Conservation (phyloP, 352 stramenopile species). For the Phytopythium helicoides region DNA sequence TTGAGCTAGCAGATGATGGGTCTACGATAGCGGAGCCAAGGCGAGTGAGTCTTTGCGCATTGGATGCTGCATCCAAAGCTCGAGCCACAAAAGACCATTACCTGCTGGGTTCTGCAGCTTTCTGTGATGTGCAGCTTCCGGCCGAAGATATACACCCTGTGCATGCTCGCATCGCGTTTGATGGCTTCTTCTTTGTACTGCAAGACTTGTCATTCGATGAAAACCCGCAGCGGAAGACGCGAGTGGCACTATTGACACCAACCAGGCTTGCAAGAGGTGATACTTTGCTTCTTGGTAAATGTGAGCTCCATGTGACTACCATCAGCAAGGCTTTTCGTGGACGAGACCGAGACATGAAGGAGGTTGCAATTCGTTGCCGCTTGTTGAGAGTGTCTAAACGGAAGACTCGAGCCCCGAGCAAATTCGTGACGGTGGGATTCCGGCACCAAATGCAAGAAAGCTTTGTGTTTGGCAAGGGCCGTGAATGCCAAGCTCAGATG, state of each 20-base stretch:
- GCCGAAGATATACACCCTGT: constrained; percentile 45
- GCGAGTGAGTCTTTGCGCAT: background rate
- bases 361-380: constrained; percentile 59
- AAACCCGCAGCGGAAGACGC: constrained; percentile 49
- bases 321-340: constrained; percentile 42
- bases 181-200: constrained; percentile 63
- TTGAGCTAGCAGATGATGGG: background rate
- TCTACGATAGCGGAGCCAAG: background rate
- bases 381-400: constrained; percentile 64
- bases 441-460: constrained; percentile 32
- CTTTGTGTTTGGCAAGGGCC: constrained; percentile 59
- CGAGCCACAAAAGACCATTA: constrained; percentile 21
- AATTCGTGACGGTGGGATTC: constrained; percentile 60
- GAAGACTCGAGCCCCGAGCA: constrained; percentile 37
- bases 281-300: constrained; percentile 57
- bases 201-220: constrained; percentile 73
- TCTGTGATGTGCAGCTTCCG: constrained; percentile 51
- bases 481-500: constrained; percentile 54
- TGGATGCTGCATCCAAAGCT: background rate
- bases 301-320: constrained; percentile 46
- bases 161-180: constrained; percentile 61
- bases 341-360: constrained; percentile 62
- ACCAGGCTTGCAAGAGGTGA: constrained; percentile 57
- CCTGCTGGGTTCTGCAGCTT: constrained; percentile 53
- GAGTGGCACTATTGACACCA: constrained; percentile 36